These are phyloP conservation scores for Sutorius eximius DNA, from an alignment of 1,284 basidiomycete species.

Conservation along the genomic window DNA sequence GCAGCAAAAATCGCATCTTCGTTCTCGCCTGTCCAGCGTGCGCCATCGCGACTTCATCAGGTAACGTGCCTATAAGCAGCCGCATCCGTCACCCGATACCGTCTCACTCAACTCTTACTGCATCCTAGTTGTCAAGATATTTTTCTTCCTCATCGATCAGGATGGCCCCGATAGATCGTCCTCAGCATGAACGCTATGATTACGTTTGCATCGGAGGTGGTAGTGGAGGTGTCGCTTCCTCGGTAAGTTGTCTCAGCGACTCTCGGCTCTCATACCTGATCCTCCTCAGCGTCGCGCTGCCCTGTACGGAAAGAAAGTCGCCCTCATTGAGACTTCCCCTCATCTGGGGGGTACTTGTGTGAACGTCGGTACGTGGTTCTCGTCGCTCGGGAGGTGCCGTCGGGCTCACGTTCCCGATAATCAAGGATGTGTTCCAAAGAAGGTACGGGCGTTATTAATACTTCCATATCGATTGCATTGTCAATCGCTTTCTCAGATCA, in stretches of 20 bases:
- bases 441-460: conserved; percentile 43
- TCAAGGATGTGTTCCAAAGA: conserved; percentile 86
- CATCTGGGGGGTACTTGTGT: conserved; percentile 95
- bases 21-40: conserved; percentile 4
- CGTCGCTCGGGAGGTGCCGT: not conserved
- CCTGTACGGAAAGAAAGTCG: conserved; percentile 93
- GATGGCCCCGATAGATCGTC: conserved; percentile 72
- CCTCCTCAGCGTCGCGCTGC: conserved; percentile 74
- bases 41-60: conserved; percentile 31
- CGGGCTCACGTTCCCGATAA: conserved; percentile 10
- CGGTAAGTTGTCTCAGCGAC: conserved; percentile 42
- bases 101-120: conserved; percentile 8
- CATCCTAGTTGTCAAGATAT: conserved; percentile 49
- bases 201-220: conserved; percentile 84
- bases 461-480: conserved; percentile 5
- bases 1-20: conserved; percentile 15
- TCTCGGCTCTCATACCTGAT: not conserved
- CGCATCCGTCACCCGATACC: conserved; percentile 5
- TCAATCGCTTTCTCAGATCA: conserved; percentile 61
- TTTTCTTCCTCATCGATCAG: conserved; percentile 43
- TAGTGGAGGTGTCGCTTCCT: conserved; percentile 78
- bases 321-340: conserved; percentile 79
- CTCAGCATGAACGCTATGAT: conserved; percentile 63
- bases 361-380: conserved; percentile 72
- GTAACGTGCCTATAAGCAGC: conserved; percentile 15